Percentiles rank a stretch among this genome's conserved stretches.
These are phyloP conservation scores for Globisporangium solare DNA, from an alignment of 352 stramenopile genomes.

Conservation along the genomic window DNA sequence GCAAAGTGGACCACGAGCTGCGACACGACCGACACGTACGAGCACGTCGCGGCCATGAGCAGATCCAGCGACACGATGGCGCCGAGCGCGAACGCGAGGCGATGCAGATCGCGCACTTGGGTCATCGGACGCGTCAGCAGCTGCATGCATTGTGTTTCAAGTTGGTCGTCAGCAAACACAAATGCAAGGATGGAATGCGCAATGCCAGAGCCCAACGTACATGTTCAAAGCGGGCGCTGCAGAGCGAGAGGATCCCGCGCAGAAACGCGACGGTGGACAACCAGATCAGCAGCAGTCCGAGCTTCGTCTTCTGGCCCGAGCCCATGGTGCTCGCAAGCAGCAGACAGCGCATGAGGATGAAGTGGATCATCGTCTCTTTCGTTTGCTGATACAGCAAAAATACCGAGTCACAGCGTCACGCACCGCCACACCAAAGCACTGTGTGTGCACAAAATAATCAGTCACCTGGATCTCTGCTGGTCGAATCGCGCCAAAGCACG, in stretches of 20 bases:
- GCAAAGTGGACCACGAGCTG: constrained; percentile 57
- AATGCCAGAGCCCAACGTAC: constrained; percentile 15
- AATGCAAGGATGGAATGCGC: not conserved
- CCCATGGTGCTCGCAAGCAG: constrained; percentile 71
- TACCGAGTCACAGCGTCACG: not conserved
- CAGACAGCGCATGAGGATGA: constrained; percentile 66
- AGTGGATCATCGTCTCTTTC: constrained; percentile 77
- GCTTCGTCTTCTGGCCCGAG: constrained; percentile 25
- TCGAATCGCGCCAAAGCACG: constrained; percentile 42
- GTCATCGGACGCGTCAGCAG: constrained; percentile 62
- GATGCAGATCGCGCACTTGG: constrained; percentile 46
- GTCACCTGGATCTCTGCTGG: constrained; percentile 48
- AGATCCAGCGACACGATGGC: constrained; percentile 39
- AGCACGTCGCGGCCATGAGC: constrained; percentile 30
- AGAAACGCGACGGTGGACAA: constrained; percentile 59
- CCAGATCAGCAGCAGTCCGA: constrained; percentile 59
- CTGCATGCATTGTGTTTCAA: constrained; percentile 12
- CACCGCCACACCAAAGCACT: too few relatives aligned
- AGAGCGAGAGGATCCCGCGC: constrained; percentile 54
- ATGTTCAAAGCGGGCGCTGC: constrained; percentile 58
- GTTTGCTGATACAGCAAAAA: constrained; percentile 39
- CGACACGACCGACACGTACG: constrained; percentile 37
- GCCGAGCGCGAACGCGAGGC: constrained; percentile 40
- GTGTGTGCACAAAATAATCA: not conserved
- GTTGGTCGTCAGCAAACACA: too few relatives aligned